Base-by-base conservation (phyloP, 2,329 filamentous ascomycete genomes). In the Penicillium sp. region DNA sequence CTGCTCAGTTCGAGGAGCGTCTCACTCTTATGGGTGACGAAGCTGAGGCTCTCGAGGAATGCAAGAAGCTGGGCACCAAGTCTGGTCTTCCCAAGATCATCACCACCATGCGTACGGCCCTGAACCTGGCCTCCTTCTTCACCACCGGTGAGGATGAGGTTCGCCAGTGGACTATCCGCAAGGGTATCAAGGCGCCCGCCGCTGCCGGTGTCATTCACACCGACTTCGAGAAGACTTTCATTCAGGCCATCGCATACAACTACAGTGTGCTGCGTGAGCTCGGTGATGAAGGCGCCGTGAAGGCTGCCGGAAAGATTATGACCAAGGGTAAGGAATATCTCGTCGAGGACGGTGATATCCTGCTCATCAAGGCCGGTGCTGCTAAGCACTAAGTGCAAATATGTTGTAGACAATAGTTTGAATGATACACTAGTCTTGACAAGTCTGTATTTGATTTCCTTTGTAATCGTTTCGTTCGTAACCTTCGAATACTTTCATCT, bases 161-260 rank as follows among this genome's bases (percentile, higher is more conserved):
- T 61, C 86, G 94, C 67, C 94, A 99, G 79, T 99, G 94, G 95
- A 99, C 94, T 24, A 91, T 99, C 72, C 87, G 94, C 55, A 92
- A 90, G 69, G 92, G 92, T 66, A 96, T 88, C 72, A 99, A 99
- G 81, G 94, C 94, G n/a, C 94, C 94, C 16, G 89, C 95, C 71
- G 94, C 94, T 44, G 94, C 94, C 36, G 94, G 94, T 82, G 94
- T 99, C 59, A 99, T 99, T 65, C 94, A 99, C 79, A 90, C 88
- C 63, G 94, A 99, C 74, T 97, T 99, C 64, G 94, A 99, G 77
- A 99, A 99, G 87, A 99, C 95, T 0, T 99, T 99, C 73, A 99
- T 99, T 67, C 95, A 99, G 79, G 89, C 83, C 59, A 83, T 99
- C 60, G 92, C 97, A 29, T 97, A 96, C 80, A 97, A 96, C 80